Evolutionary conservation across 164 flowering plant species (phyloP), one percentile per base, ranked within the genome.

Genomic region (Magnolia kwangsiensis): DNA sequence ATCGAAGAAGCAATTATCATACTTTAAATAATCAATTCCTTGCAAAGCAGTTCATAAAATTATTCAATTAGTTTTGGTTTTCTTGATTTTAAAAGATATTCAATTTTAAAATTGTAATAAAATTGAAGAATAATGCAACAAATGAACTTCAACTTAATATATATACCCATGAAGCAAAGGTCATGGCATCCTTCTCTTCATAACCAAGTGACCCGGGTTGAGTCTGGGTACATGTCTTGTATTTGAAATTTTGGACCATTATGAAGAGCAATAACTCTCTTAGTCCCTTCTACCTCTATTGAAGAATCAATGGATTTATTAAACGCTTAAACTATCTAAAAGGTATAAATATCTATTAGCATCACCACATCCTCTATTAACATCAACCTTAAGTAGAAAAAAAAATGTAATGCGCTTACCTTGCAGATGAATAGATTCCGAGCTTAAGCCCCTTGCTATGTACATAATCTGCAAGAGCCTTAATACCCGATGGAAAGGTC

Each of bases 391-490:
- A 27, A 27, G 29, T 27, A 27, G 8, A 16, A 68, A 29, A 37
- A 37, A 37, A 37, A 3, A 37, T 37, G 31, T 23, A 29, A 23
- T 49, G 8, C 55, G 66, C 71, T 24, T 81, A 88, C 93, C 93
- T 90, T 24, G 90, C 90, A 83, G 89, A 91, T 69, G 91, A 87
- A 81, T 90, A 90, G 61, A 90, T 89, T 78, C 93, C 93, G 10
- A 90, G 86, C 80, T 86, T 88, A 27, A 90, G 81, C 16, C 93
- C 93, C 81, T 87, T 90, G 79, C 83, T 75, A 69, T 90, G 91
- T 20, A 89, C 88, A 80, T 89, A 90, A 75, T 89, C 89, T 20
- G 90, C 91, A 49, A 90, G 82, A 45, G 88, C 86, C 77, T 86
- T 90, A 69, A 90, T 86, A 31, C 93, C 93, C 2, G 90, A 85